These are phyloP conservation scores for Saksenaea vasiformis DNA, from an alignment of 371 early-diverging fungal species.

Conservation along the genomic window DNA sequence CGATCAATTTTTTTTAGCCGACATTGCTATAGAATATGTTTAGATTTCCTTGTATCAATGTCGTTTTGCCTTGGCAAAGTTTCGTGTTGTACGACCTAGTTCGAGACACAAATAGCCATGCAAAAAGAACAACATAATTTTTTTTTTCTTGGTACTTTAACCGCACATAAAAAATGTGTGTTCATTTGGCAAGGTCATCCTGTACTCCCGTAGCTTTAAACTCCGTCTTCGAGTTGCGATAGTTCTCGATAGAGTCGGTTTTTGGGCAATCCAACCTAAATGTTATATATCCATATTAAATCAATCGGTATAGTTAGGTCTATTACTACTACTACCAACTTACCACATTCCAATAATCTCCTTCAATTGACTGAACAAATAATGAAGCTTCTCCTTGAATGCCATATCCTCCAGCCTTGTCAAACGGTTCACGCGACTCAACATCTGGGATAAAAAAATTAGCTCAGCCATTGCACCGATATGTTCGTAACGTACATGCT, in stretches of 20 bases:
- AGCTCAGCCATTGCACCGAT: conserved; percentile 7
- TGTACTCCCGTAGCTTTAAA: background rate
- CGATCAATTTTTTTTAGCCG: background rate
- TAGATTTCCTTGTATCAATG: background rate
- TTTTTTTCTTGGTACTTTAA: conserved; percentile 1
- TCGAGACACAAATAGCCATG: conserved; percentile 7
- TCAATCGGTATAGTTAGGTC: background rate
- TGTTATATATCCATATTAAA: background rate
- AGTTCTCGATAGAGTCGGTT: conserved; percentile 37
- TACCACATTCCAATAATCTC: conserved; percentile 77
- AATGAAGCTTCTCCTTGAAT: conserved; percentile 77
- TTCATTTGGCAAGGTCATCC: conserved; percentile 2
- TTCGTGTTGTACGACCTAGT: conserved; percentile 2
- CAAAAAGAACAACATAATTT: conserved; percentile 3
- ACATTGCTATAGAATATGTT: background rate
- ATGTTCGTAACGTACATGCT: conserved; percentile 21
- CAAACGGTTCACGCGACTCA: conserved; percentile 52
- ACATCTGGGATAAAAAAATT: conserved; percentile 35
- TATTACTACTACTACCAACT: conserved; percentile 20
- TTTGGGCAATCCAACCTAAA: conserved; percentile 48
- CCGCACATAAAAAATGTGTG: conserved; percentile 1
- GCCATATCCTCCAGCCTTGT: conserved; percentile 89
- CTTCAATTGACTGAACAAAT: conserved; percentile 76
- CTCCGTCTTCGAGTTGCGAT: background rate
- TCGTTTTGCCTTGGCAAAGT: conserved; percentile 5